Base-by-base conservation (phyloP, 1,139 yeast genomes). In the Suhomyces ambrosiae region DNA sequence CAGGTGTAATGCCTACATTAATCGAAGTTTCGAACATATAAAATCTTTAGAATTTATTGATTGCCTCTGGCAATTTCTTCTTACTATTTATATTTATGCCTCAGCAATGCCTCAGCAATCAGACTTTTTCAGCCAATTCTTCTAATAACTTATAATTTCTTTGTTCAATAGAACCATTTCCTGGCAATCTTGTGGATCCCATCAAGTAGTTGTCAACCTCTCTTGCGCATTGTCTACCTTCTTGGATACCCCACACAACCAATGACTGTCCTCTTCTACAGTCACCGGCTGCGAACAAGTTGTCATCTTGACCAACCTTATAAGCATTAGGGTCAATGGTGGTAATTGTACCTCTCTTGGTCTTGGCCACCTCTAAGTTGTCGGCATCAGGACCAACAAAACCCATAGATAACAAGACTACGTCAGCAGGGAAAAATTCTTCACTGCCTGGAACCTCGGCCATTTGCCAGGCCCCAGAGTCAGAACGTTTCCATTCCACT, bases 241-340 rank as follows among this genome's bases (percentile, higher is more conserved):
- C 98, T 69, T 92, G 97, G 54, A 92, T 92, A 69, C 97, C 98
- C 97, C 98, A 92, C 41, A 92, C 98, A 61, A 92, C 94, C 62
- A 92, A 79, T 3, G 96, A 88, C 72, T 92, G 98, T 23, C 98
- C 98, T 68, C 98, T 84, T 74, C 98, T 85, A 71, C 97, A 92
- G 66, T 92, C 98, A 68, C 98, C 98, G 35, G 97, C 97, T 38
- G 97, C 88, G 61, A 89, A 92, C 46, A 89, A 60, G 53, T 88
- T 89, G 37, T 70, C 78, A 31, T 71, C 74, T 33, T 69, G 74
- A 25, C 68, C 70, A 40, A 88, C 90, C 48, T 78, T 74, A 74
- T 90, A 89, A 28, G 85, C 85, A 40, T 80, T 76, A 44, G 83
- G 79, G 48, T 76, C 78, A 26, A 70, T 56, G 5, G 96, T 87